Evolutionary conservation across 2,329 filamentous ascomycete species (phyloP).

Genomic region (Pseudopithomyces maydicus): DNA sequence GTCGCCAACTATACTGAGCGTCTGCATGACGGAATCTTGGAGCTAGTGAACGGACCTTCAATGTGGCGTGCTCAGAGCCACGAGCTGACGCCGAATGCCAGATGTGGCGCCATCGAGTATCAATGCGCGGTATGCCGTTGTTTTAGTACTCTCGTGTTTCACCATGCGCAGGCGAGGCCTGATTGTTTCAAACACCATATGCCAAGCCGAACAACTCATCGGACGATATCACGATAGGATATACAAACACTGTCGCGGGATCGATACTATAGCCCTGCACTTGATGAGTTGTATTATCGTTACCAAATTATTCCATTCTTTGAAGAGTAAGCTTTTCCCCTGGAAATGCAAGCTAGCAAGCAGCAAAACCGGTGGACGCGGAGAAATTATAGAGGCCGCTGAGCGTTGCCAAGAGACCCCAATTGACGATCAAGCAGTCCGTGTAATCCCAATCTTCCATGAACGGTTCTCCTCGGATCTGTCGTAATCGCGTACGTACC

Average conservation of each 20-base stretch:
- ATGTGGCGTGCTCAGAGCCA: no score
- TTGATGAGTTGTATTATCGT: neutral
- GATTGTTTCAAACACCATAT: constrained; percentile 5
- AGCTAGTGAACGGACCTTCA: no score
- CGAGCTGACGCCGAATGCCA: no score
- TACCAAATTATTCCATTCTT: neutral
- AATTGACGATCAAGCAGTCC: constrained; percentile 1
- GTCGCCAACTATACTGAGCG: neutral
- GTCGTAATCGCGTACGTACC: no score
- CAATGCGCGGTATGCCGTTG: neutral
- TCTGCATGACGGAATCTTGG: no score
- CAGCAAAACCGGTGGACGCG: neutral
- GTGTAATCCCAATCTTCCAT: neutral
- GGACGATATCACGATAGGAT: neutral
- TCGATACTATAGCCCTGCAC: neutral
- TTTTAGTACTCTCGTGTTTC: constrained; percentile 2
- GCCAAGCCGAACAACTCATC: neutral
- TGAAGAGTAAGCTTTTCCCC: neutral
- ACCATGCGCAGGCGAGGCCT: neutral
- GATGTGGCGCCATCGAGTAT: neutral
- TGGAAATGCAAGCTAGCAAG: no score
- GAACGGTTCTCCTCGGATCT: no score
- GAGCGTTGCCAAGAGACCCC: neutral
- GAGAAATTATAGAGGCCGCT: neutral
- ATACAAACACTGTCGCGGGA: neutral